These are phyloP conservation scores for Perilla frutescens DNA, from an alignment of 257 asterid genomes.

Conservation along the genomic window DNA sequence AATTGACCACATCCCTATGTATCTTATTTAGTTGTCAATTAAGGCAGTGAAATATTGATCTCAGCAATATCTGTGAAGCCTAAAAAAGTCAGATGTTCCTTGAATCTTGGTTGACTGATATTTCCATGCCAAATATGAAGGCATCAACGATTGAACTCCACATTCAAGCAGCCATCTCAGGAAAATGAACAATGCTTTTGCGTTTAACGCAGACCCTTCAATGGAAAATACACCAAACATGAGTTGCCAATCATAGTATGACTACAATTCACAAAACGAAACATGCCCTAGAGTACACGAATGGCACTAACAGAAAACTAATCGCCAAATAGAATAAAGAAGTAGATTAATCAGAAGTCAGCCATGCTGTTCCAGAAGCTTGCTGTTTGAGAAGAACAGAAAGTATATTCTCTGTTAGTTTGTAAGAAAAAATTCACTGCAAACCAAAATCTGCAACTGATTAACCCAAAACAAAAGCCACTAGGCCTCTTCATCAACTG, in stretches of 20 bases:
- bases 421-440: not conserved
- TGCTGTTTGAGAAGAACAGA: not conserved
- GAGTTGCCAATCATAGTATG: constrained; percentile 21
- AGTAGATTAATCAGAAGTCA: constrained; percentile 10
- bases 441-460: constrained; percentile 19
- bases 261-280: constrained; percentile 20
- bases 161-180: constrained; percentile 12
- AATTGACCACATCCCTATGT: constrained; percentile 77
- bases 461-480: not conserved
- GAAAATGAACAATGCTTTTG: constrained; percentile 20
- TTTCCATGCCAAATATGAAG: constrained; percentile 13
- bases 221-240: constrained; percentile 23
- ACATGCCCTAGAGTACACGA: not conserved
- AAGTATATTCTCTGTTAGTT: not conserved
- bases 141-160: constrained; percentile 25
- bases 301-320: not conserved
- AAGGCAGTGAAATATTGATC: constrained; percentile 14
- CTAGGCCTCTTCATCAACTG: no score
- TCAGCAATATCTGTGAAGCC: constrained; percentile 22
- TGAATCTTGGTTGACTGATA: constrained; percentile 13
- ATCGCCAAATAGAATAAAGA: not conserved
- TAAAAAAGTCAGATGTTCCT: constrained; percentile 7
- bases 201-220: constrained; percentile 18
- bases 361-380: not conserved
- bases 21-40: constrained; percentile 31